Percentiles rank a stretch among this genome's conserved stretches.
phyloP scores from a whole-genome alignment of 495 filamentous ascomycete genomes.

The Trichoderma gamsii region DNA sequence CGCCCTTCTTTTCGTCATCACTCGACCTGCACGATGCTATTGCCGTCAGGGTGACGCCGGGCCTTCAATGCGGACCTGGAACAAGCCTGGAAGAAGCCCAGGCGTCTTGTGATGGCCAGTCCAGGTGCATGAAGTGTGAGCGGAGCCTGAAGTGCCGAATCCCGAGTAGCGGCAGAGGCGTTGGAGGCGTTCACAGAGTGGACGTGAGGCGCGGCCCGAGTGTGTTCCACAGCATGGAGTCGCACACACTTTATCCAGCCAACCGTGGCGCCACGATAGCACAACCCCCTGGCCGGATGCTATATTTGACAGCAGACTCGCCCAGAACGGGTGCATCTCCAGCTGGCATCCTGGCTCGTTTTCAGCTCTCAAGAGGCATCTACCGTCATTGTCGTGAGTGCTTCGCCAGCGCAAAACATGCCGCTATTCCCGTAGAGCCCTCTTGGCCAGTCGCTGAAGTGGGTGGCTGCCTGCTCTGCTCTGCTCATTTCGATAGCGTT shows the following conservation, averaged over 20 bases:
- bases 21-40: neutral
- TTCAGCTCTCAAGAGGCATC: neutral
- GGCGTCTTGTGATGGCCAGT: neutral
- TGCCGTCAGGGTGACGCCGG: conserved; percentile 9
- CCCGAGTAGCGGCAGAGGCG: neutral
- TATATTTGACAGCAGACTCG: conserved; percentile 14
- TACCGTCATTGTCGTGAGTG: too few species aligned
- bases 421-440: too few species aligned
- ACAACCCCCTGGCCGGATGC: neutral
- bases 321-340: neutral
- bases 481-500: too few species aligned
- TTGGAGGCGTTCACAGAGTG: neutral
- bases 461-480: too few species aligned
- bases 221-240: conserved; percentile 2
- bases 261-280: neutral
- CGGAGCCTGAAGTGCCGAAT: neutral
- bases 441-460: too few species aligned
- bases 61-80: neutral
- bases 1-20: neutral
- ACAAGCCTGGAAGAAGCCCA: neutral
- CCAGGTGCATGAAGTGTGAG: neutral
- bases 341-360: neutral
- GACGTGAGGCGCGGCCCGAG: neutral
- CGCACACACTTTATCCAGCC: conserved; percentile 1
- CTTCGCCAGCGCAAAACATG: too few species aligned